Evolutionary conservation across 2,329 filamentous ascomycete species (phyloP), one percentile per base, ranked within the genome.

Genomic region (Fusarium fujikuroi): DNA sequence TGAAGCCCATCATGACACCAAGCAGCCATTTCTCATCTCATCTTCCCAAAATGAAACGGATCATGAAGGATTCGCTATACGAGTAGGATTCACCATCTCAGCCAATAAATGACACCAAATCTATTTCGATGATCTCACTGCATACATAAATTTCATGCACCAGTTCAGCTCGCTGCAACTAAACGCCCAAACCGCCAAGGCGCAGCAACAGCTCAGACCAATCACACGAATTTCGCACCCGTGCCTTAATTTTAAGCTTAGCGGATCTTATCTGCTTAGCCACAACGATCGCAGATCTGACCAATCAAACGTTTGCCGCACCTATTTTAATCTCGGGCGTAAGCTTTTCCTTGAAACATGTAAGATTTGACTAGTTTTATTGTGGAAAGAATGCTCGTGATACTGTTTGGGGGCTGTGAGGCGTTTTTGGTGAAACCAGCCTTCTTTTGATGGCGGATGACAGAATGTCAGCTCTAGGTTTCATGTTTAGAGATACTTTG

Each of bases 171-270:
- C 19, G 54, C 11, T 58, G 9, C 40, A 49, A 28, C 19, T 36
- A 36, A 36, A 49, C 30, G 40, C 34, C 40, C 40, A 28, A 23
- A 47, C 40, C 18, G 14, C 18, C 30, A 30, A 49, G 40, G 40
- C 56, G 42, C 56, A 50, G 56, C 40, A 36, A 1, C 9, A 7
- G 18, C 19, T 37, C 21, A 21, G 30, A 7, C 56, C 42, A 58
- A 58, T 58, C 42, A 58, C 6, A 49, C 30, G 19, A 58, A 50
- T 50, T 50, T 28, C 42, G 42, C 23, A 36, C 32, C 50, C 4
- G 23, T 11, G 23, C 42, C 42, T 49, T 58, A 36, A 49, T 58
- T 54, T 58, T 58, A 58, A 58, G 56, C 56, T 58, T 58, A 36
- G 56, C 54, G 40, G 54, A 58, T 36, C 54, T 58, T 36, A 49